Base-by-base conservation (phyloP, 202 grass and related monocot species). In the Digitaria exilis region DNA sequence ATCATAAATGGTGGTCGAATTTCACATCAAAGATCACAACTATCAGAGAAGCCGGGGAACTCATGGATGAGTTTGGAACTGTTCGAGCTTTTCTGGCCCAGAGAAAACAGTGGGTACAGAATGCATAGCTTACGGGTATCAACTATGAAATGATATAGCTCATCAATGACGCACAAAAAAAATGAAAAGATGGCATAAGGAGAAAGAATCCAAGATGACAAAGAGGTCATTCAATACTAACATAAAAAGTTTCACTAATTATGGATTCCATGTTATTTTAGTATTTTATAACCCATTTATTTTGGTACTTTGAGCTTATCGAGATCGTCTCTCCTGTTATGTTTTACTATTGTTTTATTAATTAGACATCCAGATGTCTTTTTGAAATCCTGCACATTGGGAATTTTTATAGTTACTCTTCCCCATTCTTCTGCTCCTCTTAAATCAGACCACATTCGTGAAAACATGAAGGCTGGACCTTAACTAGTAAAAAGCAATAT, bases 91-190 rank as follows among this genome's bases (percentile, higher is more conserved):
- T 59, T 77, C 26, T 80, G 17, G 39, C 49, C n/a, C 29, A 75
- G 34, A 85, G 39, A 68, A 80, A 86, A 67, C 48, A 42, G 45
- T 81, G 42, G 4, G 25, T 13, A 26, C 4, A 87, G 75, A 85
- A 76, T 59, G 39, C 30, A 77, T 31, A 71, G 14, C 26, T 16
- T 66, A n/a, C 29, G 10, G 19, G 34, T 46, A 21, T 52, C 10
- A 14, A 49, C 15, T 17, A 46, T 48, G 14, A 29, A 15, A 72
- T 65, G 44, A 65, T 79, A 51, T 79, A 66, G 31, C 61, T 66
- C 30, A 67, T 19, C 80, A 35, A 35, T 1, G 6, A 60, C 14
- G 18, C 18, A 42, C 4, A 16, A 50, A 49, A 81, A 44, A 69
- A 82, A 76, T 50, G 25, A 43, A 70, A 70, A 28, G 14, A 48